Conservation (phyloP, 371 early-diverging fungal genomes). For the Actinomortierella wolfii region DNA sequence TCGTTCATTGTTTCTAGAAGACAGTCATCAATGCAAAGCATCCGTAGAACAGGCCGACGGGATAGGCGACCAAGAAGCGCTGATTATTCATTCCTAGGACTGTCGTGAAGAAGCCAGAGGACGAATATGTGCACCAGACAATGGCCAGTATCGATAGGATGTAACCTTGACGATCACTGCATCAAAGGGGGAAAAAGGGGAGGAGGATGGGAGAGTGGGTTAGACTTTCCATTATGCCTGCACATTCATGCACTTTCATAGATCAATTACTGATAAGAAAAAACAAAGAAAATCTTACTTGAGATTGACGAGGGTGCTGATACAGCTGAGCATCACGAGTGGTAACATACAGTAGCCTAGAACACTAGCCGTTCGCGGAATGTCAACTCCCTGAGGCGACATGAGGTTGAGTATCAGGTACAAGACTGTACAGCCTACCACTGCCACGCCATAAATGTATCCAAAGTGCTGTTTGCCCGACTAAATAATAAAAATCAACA, state of each 20-base stretch:
- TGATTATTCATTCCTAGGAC: constrained; percentile 93
- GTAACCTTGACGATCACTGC: constrained; percentile 60
- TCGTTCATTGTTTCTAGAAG: constrained; percentile 58
- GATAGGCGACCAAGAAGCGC: constrained; percentile 94
- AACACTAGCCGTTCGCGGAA: constrained; percentile 89
- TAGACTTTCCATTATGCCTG: too few species aligned
- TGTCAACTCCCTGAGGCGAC: constrained; percentile 88
- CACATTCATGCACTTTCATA: too few species aligned
- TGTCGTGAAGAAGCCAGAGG: constrained; percentile 95
- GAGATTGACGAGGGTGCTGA: constrained; percentile 48
- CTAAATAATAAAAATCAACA: constrained; percentile 39
- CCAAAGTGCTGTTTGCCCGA: constrained; percentile 96
- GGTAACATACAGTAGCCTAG: constrained; percentile 97
- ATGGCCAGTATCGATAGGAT: constrained; percentile 72
- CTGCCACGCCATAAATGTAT: constrained; percentile 95
- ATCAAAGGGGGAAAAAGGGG: background rate
- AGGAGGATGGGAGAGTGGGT: too few species aligned
- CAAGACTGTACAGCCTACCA: constrained; percentile 87
- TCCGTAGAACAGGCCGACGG: constrained; percentile 91
- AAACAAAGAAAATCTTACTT: constrained; percentile 14
- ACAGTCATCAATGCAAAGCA: constrained; percentile 95
- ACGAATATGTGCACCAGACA: constrained; percentile 93
- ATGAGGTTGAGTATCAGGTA: constrained; percentile 92
- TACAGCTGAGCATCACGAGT: constrained; percentile 83
- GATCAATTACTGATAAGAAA: background rate